Evolutionary conservation across 768 basidiomycete species (phyloP), one percentile per base, ranked within the genome.

Genomic region (Chalciporus sphaerocephalus): DNA sequence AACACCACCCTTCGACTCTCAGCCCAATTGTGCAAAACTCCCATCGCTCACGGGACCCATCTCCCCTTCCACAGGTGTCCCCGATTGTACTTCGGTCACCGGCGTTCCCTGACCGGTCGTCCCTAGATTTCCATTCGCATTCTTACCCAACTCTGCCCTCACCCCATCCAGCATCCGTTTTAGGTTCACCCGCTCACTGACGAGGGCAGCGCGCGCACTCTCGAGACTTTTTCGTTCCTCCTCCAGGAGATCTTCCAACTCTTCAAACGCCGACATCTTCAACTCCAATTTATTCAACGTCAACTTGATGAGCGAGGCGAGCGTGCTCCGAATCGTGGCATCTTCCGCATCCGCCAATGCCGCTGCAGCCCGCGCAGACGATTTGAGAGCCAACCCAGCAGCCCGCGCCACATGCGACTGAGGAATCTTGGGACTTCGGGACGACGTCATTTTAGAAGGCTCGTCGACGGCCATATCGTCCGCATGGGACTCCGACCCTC

Each of bases 211-310:
- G 44, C 89, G 78, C 17, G 87, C 83, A 38, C 83, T 81, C 72
- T 99, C 96, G 35, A 99, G 68, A 27, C 80, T 73, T 50, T 86
- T 78, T 45, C 92, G 78, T 67, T 99, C 96, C 42, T 91, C 85
- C 62, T 98, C 96, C 41, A 99, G 71, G 8, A 92, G 70, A 38
- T 88, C 86, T 62, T 99, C 96, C 46, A 99, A 73, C 64, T 91
- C 85, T 62, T 97, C 96, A 58, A 98, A 97, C 64, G 94, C 90
- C 2, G 79, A 69, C 82, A 93, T 89, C 75, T 99, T 98, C 43
- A 95, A 73, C 60, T 97, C 94, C 28, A 98, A 81, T 67, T 98
- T 98, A 38, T 77, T 90, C 56, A 79, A 74, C 48, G 77, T 90
- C 44, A 89, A 74, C 66, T 90, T 86, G 68, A 99, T 88, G 47